Percentiles rank a stretch among this genome's conserved stretches.
Evolutionary conservation across 2,329 filamentous ascomycete species (phyloP).

Genomic region (Didymellaceae sp.): DNA sequence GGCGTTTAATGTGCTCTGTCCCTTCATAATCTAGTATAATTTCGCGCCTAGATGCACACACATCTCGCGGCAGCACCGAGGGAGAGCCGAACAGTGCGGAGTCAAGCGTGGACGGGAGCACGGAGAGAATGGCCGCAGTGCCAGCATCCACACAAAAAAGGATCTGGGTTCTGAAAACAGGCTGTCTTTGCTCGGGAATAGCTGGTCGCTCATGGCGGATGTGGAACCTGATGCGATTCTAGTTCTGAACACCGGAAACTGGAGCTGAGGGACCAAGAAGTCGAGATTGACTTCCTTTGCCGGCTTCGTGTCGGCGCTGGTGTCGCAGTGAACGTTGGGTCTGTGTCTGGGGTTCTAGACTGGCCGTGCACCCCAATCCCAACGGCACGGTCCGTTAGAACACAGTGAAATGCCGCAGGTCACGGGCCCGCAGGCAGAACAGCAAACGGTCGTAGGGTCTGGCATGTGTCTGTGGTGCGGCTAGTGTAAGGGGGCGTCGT

Average conservation of each 20-base stretch:
- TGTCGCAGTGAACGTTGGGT: constrained; percentile 11
- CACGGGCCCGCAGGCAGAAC: constrained; percentile 14
- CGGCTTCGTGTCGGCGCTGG: constrained; percentile 4
- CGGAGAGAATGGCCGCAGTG: neutral
- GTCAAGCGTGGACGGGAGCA: neutral
- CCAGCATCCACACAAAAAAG: neutral
- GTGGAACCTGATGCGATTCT: neutral
- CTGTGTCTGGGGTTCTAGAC: constrained; percentile 18
- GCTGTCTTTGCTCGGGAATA: neutral
- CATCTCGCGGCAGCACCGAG: neutral
- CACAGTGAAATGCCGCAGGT: constrained; percentile 7
- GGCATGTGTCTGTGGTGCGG: constrained; percentile 11
- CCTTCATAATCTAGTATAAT: neutral
- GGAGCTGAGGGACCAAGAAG: neutral
- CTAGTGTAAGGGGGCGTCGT: constrained; percentile 9
- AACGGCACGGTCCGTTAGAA: constrained; percentile 15
- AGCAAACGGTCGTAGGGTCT: constrained; percentile 12
- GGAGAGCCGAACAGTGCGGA: neutral
- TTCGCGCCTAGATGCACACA: neutral
- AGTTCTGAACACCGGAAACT: neutral
- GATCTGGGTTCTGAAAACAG: neutral
- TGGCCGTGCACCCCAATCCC: constrained; percentile 6
- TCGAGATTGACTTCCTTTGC: constrained; percentile 4
- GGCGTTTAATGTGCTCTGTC: neutral
- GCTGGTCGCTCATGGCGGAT: neutral